phyloP scores from a whole-genome alignment of 2,329 filamentous ascomycete genomes.

The Pseudogymnoascus destructans region DNA sequence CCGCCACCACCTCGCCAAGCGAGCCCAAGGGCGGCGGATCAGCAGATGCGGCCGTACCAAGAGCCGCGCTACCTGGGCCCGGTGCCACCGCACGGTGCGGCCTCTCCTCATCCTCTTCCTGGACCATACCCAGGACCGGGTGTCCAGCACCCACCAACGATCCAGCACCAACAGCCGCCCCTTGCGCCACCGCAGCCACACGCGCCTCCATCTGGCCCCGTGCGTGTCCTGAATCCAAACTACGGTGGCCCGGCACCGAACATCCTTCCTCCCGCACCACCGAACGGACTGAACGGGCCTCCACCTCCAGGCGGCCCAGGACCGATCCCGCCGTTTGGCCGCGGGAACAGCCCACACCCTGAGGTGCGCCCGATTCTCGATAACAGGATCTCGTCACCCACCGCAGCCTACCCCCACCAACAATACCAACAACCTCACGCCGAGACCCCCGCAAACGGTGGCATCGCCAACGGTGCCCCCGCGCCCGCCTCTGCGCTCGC shows the following conservation, averaged over 20 bases:
- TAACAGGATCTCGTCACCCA: slow-evolving; percentile 80
- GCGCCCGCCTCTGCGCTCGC: slow-evolving; percentile 51
- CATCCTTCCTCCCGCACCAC: slow-evolving; percentile 32
- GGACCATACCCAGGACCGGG: slow-evolving; percentile 18
- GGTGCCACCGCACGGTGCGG: slow-evolving; percentile 40
- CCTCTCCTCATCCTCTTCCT: slow-evolving; percentile 32
- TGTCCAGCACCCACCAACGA: slow-evolving; percentile 18
- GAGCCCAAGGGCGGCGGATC: slow-evolving; percentile 65
- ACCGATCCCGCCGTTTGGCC: slow-evolving; percentile 56
- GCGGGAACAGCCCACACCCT: slow-evolving; percentile 64
- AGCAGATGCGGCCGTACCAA: slow-evolving; percentile 53
- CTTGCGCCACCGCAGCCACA: slow-evolving; percentile 34
- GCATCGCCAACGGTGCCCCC: slow-evolving; percentile 47
- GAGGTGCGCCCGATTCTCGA: slow-evolving; percentile 76
- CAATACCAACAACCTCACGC: slow-evolving; percentile 65
- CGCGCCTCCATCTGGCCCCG: slow-evolving; percentile 33
- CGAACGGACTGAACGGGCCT: slow-evolving; percentile 24
- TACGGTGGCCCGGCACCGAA: slow-evolving; percentile 39
- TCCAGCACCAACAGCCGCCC: slow-evolving; percentile 37
- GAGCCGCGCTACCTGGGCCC: slow-evolving; percentile 45
- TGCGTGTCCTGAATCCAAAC: slow-evolving; percentile 47
- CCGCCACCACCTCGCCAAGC: slow-evolving; percentile 56
- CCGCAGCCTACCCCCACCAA: slow-evolving; percentile 70
- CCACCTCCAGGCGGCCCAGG: slow-evolving; percentile 16
- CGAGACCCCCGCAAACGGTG: slow-evolving; percentile 32